phyloP scores from a whole-genome alignment of 768 basidiomycete species.

The Termitomyces sp. region DNA sequence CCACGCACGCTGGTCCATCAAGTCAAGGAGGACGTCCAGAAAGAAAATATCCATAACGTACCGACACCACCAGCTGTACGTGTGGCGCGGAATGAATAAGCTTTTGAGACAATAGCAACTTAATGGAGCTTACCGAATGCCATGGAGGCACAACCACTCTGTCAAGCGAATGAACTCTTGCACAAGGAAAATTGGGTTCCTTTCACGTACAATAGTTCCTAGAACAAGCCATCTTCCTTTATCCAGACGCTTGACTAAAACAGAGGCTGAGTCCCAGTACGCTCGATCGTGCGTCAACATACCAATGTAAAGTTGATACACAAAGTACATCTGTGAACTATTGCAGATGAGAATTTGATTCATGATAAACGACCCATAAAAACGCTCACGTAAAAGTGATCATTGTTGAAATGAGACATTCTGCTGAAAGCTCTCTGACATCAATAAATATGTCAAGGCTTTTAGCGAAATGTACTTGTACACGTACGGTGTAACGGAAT shows the following conservation, averaged over 20 bases:
- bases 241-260: constrained; percentile 22
- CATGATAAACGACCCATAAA: not conserved
- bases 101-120: not conserved
- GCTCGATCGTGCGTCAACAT: not conserved
- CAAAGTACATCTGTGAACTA: constrained; percentile 29
- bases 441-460: not conserved
- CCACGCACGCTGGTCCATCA: constrained; percentile 23
- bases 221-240: constrained; percentile 24
- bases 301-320: constrained; percentile 34
- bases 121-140: constrained; percentile 23
- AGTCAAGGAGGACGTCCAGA: not conserved
- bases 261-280: not conserved
- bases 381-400: constrained; percentile 37
- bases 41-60: constrained; percentile 6
- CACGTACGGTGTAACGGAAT: constrained; percentile 34
- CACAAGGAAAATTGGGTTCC: not conserved
- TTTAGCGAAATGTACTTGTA: constrained; percentile 6
- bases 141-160: constrained; percentile 22
- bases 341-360: not conserved
- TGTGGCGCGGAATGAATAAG: not conserved
- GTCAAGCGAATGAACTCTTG: not conserved
- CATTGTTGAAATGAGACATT: constrained; percentile 37
- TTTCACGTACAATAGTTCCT: constrained; percentile 20
- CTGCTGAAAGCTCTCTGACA: constrained; percentile 32
- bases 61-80: constrained; percentile 24